Base-by-base conservation (phyloP, 768 basidiomycete species). In the Russula griseocarnosa region DNA sequence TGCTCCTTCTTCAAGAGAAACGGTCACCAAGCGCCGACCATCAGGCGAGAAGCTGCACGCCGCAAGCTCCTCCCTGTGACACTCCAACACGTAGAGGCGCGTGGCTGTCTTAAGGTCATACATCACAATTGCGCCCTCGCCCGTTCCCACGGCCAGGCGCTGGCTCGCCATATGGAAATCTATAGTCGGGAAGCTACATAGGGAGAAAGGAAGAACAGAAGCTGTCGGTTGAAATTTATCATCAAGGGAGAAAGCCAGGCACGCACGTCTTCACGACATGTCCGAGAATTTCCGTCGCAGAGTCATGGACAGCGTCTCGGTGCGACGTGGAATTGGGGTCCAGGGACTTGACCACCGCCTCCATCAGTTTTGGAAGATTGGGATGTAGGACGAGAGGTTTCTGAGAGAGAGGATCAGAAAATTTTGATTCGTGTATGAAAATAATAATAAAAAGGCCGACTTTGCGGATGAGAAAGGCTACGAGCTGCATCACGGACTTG, bases 31-130 rank as follows among this genome's bases (percentile, higher is more conserved):
- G 22, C 97, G 80, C 22, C 94, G 79, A 0, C 97, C 97, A 70
- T 99, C 97, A 0, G 94, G 90, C 9, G 94, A 96, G 73, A 97
- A 98, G 62, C 87, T 91, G 66, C 92, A 88, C 0, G 92, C 93
- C 0, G 90, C 83, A 11, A 94, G 83, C 1, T 81, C 79, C 70
- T 87, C 86, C 72, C 85, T 86, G 77, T 98, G 95, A 0, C 92
- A 88, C 69, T 98, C 95, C 13, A 99, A 84, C 0, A 99, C 91
- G 71, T 98, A 99, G 16, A 98, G 79, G 13, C 97, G 85, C 0
- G 91, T 98, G 0, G 94, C 95, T 0, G 94, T 94, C 75, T 98
- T 97, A 58, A 98, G 81, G 72, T 98, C 97, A 71, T 97, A 98
- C 87, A 97, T 94, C 62, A 93, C 82, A 58, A 94, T 86, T 0